A percentile compares a stretch with the other conserved stretches of the same genome.
These are phyloP conservation scores for Phytopythium sindhum DNA, from an alignment of 352 stramenopile genomes.

Conservation along the genomic window DNA sequence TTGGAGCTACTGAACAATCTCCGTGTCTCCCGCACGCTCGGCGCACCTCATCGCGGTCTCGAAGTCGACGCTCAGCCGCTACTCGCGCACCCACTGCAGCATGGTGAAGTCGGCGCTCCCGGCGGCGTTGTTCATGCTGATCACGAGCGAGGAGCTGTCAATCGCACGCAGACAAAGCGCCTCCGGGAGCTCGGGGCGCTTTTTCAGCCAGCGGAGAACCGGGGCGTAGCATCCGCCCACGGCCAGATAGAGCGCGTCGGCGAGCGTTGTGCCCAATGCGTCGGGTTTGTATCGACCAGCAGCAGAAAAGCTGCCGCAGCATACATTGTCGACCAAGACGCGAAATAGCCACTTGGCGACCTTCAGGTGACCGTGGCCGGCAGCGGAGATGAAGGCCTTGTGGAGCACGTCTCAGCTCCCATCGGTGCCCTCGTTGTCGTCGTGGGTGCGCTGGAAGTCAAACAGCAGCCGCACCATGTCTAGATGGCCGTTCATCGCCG, in stretches of 20 bases:
- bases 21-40: background rate
- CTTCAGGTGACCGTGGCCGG: background rate
- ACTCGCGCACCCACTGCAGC: background rate
- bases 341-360: background rate
- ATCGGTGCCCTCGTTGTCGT: background rate
- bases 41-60: background rate
- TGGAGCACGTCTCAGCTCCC: background rate
- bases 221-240: background rate
- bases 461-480: background rate
- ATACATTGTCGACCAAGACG: background rate
- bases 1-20: background rate
- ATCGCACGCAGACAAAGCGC: background rate
- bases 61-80: background rate
- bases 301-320: background rate
- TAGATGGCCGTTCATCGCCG: background rate
- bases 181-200: background rate
- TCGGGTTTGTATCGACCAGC: background rate
- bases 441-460: background rate
- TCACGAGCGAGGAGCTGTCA: constrained; percentile 1
- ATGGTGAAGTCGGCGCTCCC: background rate
- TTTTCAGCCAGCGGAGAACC: background rate
- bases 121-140: constrained; percentile 1
- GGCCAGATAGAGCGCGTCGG: background rate
- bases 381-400: background rate
- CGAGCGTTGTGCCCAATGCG: background rate